Percentiles rank a stretch among this genome's conserved stretches.
These are phyloP conservation scores for Leishmania tropica DNA, from an alignment of 208 protist genomes.

Conservation along the genomic window DNA sequence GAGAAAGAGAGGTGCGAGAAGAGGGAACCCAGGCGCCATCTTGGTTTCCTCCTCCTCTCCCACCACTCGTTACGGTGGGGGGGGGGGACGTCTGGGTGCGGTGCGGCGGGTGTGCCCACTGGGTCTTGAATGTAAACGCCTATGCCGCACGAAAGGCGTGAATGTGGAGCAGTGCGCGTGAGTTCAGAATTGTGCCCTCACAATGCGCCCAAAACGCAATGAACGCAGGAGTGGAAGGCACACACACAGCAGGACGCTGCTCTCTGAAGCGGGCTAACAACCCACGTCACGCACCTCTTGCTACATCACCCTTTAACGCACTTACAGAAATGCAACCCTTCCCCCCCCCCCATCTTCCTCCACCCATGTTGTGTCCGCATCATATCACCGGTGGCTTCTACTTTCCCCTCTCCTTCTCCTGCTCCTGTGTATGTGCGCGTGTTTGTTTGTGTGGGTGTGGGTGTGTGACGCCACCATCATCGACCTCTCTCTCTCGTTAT, in stretches of 20 bases:
- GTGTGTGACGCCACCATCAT: not conserved
- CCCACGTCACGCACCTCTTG: not conserved
- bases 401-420: not conserved
- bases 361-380: not conserved
- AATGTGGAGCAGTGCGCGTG: not conserved
- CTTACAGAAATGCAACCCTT: not conserved
- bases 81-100: not conserved
- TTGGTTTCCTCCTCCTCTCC: not conserved
- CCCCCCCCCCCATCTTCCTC: not conserved
- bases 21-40: not conserved
- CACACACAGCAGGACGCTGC: not conserved
- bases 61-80: not conserved
- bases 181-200: not conserved
- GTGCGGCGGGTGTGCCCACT: not conserved
- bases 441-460: not conserved
- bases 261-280: not conserved
- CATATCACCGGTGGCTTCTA: not conserved
- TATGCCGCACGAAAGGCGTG: not conserved
- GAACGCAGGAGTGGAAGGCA: not conserved
- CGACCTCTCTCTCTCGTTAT: not conserved
- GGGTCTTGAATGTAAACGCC: not conserved
- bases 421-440: not conserved
- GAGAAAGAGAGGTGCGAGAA: not conserved
- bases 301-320: not conserved
- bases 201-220: not conserved